Conservation (phyloP, 352 stramenopile species). For the Thraustochytrium sp. region DNA sequence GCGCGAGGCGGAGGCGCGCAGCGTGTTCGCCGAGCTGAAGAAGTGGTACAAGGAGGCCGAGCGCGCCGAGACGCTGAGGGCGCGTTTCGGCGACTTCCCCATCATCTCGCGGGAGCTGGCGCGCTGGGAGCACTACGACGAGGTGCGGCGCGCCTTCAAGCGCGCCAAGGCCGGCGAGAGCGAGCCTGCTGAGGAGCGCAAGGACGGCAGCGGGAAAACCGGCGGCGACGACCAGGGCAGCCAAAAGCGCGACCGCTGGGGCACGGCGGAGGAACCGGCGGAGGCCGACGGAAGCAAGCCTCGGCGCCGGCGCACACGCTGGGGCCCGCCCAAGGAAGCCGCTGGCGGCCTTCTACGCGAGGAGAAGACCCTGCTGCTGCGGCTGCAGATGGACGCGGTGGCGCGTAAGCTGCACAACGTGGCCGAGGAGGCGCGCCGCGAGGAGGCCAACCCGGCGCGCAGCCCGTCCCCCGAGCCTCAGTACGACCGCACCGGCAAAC, state of each 20-base stretch:
- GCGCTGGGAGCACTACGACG: conserved; percentile 67
- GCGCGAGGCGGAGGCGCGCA: not conserved
- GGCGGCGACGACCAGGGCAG: too few relatives aligned
- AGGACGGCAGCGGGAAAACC: not conserved
- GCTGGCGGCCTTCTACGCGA: conserved; percentile 1
- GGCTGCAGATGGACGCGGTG: not conserved
- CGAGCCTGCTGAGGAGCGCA: not conserved
- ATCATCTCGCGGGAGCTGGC: conserved; percentile 81
- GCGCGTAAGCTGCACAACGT: not conserved
- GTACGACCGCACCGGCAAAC: conserved; percentile 88
- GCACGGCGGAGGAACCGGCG: not conserved
- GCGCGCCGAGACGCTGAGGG: not conserved
- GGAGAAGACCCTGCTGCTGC: conserved; percentile 25
- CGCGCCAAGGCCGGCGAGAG: conserved; percentile 49
- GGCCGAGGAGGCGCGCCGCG: conserved; percentile 45
- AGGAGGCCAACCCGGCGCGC: conserved; percentile 63
- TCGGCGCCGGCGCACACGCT: conserved; percentile 13
- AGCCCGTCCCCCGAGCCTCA: conserved; percentile 83
- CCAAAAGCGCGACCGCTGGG: not conserved
- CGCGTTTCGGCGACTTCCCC: conserved; percentile 68
- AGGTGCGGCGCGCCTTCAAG: conserved; percentile 74
- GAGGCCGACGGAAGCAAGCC: not conserved
- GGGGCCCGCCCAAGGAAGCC: conserved; percentile 29
- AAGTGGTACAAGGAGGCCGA: conserved; percentile 14
- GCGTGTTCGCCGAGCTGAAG: not conserved